A percentile compares a stretch with the other conserved stretches of the same genome.
phyloP scores from a whole-genome alignment of 2,329 filamentous ascomycete species.

The Fusarium illudens region DNA sequence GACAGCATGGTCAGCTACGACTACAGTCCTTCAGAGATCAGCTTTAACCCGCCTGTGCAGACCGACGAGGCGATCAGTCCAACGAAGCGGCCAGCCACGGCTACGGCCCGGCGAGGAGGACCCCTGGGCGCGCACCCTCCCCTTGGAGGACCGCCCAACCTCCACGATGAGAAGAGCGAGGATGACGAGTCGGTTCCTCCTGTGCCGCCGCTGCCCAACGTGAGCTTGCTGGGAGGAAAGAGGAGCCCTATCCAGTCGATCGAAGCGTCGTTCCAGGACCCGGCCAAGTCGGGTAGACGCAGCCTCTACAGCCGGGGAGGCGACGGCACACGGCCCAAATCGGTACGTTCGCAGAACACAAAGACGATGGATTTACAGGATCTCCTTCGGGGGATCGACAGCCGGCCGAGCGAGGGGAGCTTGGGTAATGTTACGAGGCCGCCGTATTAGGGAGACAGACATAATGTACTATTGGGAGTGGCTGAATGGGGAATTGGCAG shows the following conservation, averaged over 20 bases:
- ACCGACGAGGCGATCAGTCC: constrained; percentile 45
- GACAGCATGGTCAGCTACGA: constrained; percentile 79
- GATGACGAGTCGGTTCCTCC: constrained; percentile 58
- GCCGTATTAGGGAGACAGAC: constrained; percentile 53
- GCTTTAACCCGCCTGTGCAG: constrained; percentile 58
- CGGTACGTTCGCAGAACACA: constrained; percentile 45
- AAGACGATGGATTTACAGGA: constrained; percentile 58
- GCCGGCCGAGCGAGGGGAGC: constrained; percentile 55
- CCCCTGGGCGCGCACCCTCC: constrained; percentile 57
- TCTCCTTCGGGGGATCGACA: constrained; percentile 61
- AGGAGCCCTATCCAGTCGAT: constrained; percentile 39
- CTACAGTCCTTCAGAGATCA: constrained; percentile 71
- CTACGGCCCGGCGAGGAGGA: constrained; percentile 46
- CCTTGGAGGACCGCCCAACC: constrained; percentile 40
- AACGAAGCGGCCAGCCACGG: constrained; percentile 47
- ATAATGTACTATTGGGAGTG: constrained; percentile 24
- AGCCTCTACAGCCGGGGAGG: constrained; percentile 54
- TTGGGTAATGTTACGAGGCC: constrained; percentile 58
- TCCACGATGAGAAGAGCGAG: constrained; percentile 44
- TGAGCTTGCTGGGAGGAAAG: constrained; percentile 45
- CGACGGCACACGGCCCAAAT: constrained; percentile 49
- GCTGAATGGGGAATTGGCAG: neutral
- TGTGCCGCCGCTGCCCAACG: constrained; percentile 62
- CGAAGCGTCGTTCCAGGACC: constrained; percentile 48
- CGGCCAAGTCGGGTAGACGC: constrained; percentile 48